Conservation (phyloP, 257 asterid genomes). For the Paraleonurus japonicus region DNA sequence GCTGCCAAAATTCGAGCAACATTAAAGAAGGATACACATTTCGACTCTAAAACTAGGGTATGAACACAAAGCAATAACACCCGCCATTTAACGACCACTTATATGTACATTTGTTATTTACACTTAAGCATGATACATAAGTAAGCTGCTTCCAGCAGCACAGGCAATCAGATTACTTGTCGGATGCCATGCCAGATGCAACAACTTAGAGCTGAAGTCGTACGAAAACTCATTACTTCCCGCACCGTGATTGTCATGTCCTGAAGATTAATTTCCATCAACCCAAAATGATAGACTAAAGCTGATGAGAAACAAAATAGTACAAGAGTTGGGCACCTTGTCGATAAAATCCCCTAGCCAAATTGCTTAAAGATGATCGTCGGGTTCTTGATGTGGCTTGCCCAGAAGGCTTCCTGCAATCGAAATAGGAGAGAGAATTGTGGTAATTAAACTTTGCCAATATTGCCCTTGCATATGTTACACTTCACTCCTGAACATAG, state of each 20-base stretch:
- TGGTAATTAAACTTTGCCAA: neutral
- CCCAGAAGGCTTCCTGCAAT: constrained; percentile 42
- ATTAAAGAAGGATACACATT: neutral
- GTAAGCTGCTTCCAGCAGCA: constrained; percentile 57
- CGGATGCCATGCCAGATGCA: constrained; percentile 82
- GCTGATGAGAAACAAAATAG: neutral
- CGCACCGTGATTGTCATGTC: constrained; percentile 30
- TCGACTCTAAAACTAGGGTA: neutral
- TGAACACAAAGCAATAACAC: constrained; percentile 17
- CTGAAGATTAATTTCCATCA: constrained; percentile 26
- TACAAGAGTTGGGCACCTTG: constrained; percentile 35
- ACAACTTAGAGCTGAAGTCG: constrained; percentile 54
- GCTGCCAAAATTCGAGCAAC: neutral
- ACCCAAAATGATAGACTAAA: neutral
- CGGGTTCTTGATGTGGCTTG: constrained; percentile 49
- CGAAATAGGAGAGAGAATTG: neutral
- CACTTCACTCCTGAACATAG: neutral
- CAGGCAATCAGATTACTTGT: constrained; percentile 56
- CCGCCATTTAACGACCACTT: neutral
- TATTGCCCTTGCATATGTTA: neutral
- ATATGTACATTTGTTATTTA: constrained; percentile 26
- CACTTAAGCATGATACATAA: constrained; percentile 43
- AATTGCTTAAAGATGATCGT: constrained; percentile 63
- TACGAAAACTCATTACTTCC: constrained; percentile 35
- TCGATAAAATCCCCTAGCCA: constrained; percentile 63